Evolutionary conservation across 352 stramenopile species (phyloP), one percentile per base, ranked within the genome.

Genomic region (Globisporangium barbulae): DNA sequence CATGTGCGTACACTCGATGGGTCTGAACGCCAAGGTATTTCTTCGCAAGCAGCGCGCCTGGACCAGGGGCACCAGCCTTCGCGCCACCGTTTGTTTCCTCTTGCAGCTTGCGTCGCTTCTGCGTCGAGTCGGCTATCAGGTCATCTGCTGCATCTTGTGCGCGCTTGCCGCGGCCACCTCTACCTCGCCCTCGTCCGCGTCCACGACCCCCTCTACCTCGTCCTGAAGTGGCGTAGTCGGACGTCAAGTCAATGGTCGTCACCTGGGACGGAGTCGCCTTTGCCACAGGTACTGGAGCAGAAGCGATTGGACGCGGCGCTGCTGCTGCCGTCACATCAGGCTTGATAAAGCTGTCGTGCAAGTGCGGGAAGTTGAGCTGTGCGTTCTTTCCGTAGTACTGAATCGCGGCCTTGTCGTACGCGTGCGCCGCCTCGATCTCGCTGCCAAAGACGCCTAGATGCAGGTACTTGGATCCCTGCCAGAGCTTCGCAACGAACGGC

Each of bases 351-450:
- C 78, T 85, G 47, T 88, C 80, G 65, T 91, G 81, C 41, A 93
- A 65, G 62, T 93, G 81, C 48, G 84, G 82, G 59, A 93, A 93
- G 63, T 93, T 93, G 47, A 93, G 81, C 68, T 91, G 75, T 56
- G 80, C 81, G 41, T 59, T 71, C 49, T 76, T 81, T 47, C 84
- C 84, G 54, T 88, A 87, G 57, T 89, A 72, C 64, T 83, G 78
- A 30, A 90, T 75, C 55, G 82, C 84, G 0, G 76, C 77, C 67
- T 89, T 90, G 73, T 94, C 86, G 67, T 92, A 92, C 10, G 84
- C 86, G 59, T 94, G 82, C 17, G 84, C 86, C 0, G 86, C 86
- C 63, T 92, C 79, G 48, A 91, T 92, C 64, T 93, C 86, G 47
- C 81, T 91, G 49, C 73, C 73, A 45, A 84, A 94, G 0, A 83